phyloP scores from a whole-genome alignment of 2,329 filamentous ascomycete species.

The Arthrobotrys conoides region DNA sequence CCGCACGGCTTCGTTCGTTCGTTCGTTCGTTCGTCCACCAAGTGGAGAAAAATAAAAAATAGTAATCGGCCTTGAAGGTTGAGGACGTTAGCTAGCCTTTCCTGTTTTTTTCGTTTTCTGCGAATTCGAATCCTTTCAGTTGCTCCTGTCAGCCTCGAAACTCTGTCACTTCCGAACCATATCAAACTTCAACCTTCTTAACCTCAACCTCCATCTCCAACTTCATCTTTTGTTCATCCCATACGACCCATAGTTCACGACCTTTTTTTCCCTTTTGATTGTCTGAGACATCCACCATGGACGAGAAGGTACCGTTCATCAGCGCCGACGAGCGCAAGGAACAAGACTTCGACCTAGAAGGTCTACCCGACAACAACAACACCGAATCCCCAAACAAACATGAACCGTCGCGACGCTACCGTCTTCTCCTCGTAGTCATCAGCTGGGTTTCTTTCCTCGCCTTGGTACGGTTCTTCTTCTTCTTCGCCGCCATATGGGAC shows the following conservation, averaged over 20 bases:
- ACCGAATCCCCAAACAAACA: constrained; percentile 22
- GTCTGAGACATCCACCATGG: constrained; percentile 28
- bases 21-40: no score
- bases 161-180: constrained; percentile 15
- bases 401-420: constrained; percentile 7
- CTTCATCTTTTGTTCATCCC: not conserved
- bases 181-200: not conserved
- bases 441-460: constrained; percentile 12
- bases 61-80: constrained; percentile 52
- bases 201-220: not conserved
- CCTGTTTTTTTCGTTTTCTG: constrained; percentile 22
- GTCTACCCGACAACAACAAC: constrained; percentile 41
- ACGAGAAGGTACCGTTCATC: constrained; percentile 29
- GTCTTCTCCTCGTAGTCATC: constrained; percentile 12
- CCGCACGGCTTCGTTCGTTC: not conserved
- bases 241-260: not conserved
- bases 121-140: constrained; percentile 18
- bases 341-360: constrained; percentile 47
- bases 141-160: not conserved
- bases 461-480: constrained; percentile 13
- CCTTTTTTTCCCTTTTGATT: not conserved
- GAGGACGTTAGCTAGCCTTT: constrained; percentile 5
- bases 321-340: constrained; percentile 35
- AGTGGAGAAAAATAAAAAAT: not conserved
- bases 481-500: constrained; percentile 13